Evolutionary conservation across 805 yeast species (phyloP), one percentile per base, ranked within the genome.

Genomic region (Spencermartinsiella europaea): DNA sequence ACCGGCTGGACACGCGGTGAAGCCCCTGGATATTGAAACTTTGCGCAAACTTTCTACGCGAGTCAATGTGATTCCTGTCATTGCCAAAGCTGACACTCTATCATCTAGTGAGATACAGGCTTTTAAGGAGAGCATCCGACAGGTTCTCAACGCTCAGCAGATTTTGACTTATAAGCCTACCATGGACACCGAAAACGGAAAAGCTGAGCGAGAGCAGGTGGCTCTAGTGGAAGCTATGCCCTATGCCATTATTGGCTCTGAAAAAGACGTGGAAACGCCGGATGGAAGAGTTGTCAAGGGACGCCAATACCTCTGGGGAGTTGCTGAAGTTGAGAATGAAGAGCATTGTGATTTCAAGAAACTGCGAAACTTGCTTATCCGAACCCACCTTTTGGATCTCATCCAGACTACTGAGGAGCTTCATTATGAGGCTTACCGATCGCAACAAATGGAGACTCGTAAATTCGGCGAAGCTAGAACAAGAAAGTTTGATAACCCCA

Each of bases 241-340:
- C 0, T 88, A 75, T 62, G 72, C 87, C 1, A 69, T 88, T 2
- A 78, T 90, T 50, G 83, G 89, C 4, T 78, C 95, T 1, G 81
- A 74, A 51, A 72, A 73, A 8, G 66, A 65, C 44, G 74, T 72
- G 27, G 55, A 59, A 40, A 72, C 72, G 42, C 55, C 64, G 2
- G 67, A 67, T 7, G 80, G 81, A 7, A 65, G 72, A 27, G 50
- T 65, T 2, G 85, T 85, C 22, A 73, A 84, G 52, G 95, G 93
- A 15, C 75, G 96, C 58, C 74, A 75, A 59, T 90, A 88, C 67
- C 73, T 70, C 15, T 90, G 96, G 96, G 97, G 97, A 0, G 64
- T 77, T 19, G 85, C 86, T 12, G 95, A 89, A 60, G 84, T 86
- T 35, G 95, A 85, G 59, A 83, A 87, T 62, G 76, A 75, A 16